phyloP scores from a whole-genome alignment of 352 stramenopile species.

The Blastocystis sp. region DNA sequence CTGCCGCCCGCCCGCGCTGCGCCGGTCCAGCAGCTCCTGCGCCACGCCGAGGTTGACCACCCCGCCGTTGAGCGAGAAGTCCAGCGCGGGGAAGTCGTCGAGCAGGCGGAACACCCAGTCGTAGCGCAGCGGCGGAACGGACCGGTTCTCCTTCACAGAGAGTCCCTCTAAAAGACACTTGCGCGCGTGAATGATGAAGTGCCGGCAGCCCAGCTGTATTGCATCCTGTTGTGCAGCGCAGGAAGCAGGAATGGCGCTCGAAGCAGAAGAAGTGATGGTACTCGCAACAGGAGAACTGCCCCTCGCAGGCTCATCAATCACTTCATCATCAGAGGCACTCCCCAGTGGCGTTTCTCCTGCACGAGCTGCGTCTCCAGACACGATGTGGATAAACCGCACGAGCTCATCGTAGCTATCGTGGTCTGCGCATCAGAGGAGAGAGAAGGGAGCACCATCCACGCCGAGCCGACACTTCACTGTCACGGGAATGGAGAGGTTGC shows the following conservation, averaged over 20 bases:
- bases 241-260: too few relatives aligned
- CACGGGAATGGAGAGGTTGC: slow-evolving; percentile 25
- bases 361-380: slow-evolving; percentile 7
- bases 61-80: slow-evolving; percentile 46
- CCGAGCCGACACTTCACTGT: slow-evolving; percentile 53
- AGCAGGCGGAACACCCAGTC: slow-evolving; percentile 48
- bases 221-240: too few relatives aligned
- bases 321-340: slow-evolving; percentile 42
- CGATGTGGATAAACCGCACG: slow-evolving; percentile 6
- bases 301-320: background rate
- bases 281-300: background rate
- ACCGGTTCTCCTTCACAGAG: slow-evolving; percentile 33
- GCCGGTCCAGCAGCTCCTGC: slow-evolving; percentile 1
- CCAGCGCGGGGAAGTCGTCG: slow-evolving; percentile 12
- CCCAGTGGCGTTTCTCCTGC: background rate
- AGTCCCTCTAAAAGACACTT: slow-evolving; percentile 57
- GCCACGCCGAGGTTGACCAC: slow-evolving; percentile 4
- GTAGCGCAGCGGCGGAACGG: slow-evolving; percentile 27
- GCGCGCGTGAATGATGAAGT: slow-evolving; percentile 63
- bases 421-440: background rate
- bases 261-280: too few relatives aligned
- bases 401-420: slow-evolving; percentile 43
- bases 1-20: slow-evolving; percentile 4
- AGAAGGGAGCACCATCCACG: slow-evolving; percentile 22
- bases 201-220: background rate